Percentiles rank a stretch among this genome's conserved stretches.
phyloP scores from a whole-genome alignment of 192 early-diverging fungal species.

The Obelidium mucronatum region DNA sequence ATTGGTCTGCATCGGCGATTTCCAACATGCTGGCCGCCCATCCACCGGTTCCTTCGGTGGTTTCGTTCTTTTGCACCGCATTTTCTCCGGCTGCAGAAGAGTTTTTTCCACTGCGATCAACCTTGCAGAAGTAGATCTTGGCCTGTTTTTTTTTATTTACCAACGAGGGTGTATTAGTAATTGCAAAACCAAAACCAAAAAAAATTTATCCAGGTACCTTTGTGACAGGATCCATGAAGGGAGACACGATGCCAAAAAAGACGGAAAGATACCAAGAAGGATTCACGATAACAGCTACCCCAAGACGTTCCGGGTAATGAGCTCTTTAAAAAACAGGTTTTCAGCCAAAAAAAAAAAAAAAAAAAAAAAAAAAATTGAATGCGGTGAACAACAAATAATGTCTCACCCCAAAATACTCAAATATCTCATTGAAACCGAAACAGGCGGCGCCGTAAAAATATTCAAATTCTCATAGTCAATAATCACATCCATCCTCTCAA shows the following conservation, averaged over 20 bases:
- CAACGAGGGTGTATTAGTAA: constrained; percentile 38
- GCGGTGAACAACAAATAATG: neutral
- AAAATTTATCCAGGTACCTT: no score
- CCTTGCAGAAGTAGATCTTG: constrained; percentile 85
- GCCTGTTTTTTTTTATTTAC: no score
- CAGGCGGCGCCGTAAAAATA: constrained; percentile 71
- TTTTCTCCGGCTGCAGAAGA: neutral
- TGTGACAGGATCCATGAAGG: constrained; percentile 88
- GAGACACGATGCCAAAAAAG: constrained; percentile 79
- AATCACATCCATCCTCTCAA: constrained; percentile 65
- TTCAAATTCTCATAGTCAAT: constrained; percentile 84
- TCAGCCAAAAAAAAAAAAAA: neutral
- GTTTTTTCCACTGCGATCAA: constrained; percentile 51
- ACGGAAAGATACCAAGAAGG: constrained; percentile 87
- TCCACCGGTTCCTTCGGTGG: constrained; percentile 35
- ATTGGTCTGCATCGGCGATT: constrained; percentile 58
- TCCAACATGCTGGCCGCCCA: constrained; percentile 61
- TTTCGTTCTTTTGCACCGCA: neutral
- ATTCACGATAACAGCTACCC: constrained; percentile 67
- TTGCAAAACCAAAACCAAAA: neutral
- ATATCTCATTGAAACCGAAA: constrained; percentile 57
- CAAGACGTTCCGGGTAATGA: constrained; percentile 93
- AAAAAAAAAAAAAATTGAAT: neutral
- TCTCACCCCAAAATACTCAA: constrained; percentile 73
- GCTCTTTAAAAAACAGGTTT: neutral